Percentiles rank a stretch among this genome's conserved stretches.
Evolutionary conservation across 2,329 filamentous ascomycete genomes (phyloP).

Genomic region (Monilinia fructigena): DNA sequence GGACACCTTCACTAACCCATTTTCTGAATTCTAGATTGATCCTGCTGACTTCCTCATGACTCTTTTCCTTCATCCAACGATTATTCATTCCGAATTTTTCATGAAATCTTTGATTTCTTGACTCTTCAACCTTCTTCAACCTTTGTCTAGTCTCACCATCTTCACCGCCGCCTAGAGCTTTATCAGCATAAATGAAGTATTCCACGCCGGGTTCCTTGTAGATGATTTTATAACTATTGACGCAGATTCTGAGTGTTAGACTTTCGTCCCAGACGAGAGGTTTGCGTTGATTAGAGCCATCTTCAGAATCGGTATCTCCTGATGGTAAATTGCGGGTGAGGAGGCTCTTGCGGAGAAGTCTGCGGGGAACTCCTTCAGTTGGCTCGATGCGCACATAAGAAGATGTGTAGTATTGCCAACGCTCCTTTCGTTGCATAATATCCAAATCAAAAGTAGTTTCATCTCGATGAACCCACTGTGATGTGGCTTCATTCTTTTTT

Average conservation of each 20-base stretch:
- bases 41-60: slow-evolving; percentile 50
- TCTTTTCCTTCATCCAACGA: slow-evolving; percentile 50
- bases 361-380: slow-evolving; percentile 72
- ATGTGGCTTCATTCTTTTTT: slow-evolving; percentile 62
- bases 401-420: slow-evolving; percentile 95
- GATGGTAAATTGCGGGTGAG: slow-evolving; percentile 68
- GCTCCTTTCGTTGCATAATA: slow-evolving; percentile 77
- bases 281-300: slow-evolving; percentile 58
- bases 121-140: slow-evolving; percentile 40
- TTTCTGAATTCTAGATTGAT: slow-evolving; percentile 48
- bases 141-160: slow-evolving; percentile 38
- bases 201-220: slow-evolving; percentile 70
- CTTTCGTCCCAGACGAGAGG: slow-evolving; percentile 64
- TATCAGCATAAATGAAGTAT: slow-evolving; percentile 61
- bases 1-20: slow-evolving; percentile 44
- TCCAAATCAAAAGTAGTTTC: slow-evolving; percentile 82
- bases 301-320: slow-evolving; percentile 61
- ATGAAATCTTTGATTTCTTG: slow-evolving; percentile 47
- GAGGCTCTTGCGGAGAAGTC: slow-evolving; percentile 62
- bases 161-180: slow-evolving; percentile 42
- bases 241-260: slow-evolving; percentile 69
- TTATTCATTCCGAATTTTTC: slow-evolving; percentile 54
- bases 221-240: slow-evolving; percentile 77
- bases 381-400: slow-evolving; percentile 86
- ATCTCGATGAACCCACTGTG: slow-evolving; percentile 68